Base-by-base conservation (phyloP, 768 basidiomycete species). In the Collybiopsis luxurians region DNA sequence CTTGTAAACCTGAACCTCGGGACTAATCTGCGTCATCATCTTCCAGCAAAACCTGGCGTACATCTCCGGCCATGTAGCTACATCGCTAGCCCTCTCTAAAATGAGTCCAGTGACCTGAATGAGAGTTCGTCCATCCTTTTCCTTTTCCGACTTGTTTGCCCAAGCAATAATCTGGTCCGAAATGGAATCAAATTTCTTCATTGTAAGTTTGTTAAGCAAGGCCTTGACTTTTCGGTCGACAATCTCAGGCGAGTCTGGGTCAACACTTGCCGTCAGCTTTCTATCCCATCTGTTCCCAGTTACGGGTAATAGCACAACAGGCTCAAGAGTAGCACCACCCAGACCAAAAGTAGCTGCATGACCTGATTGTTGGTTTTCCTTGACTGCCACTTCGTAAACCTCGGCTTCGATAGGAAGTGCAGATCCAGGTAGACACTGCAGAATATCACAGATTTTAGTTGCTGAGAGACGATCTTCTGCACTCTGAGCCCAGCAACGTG, bases 11-110 rank as follows among this genome's bases (percentile, higher is more conserved):
- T 89, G 87, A 4, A 98, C 92, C 59, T 89, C 85, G 28, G 86
- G 78, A 56, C 87, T 92, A 69, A 98, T 90, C 68, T 84, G 85
- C 73, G 95, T 92, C 90, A 95, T 92, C 85, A 98, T 90, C 81
- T 94, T 92, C 62, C 92, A 79, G 69, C 95, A 98, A 38, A 99
- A 78, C 30, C 90, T 86, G 28, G 96, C 96, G 70, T 99, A 98
- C 93, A 98, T 98, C 77, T 92, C 90, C 2, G 92, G 95, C 90
- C 92, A 95, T 9, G 87, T 84, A 42, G 92, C 92, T 70, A 97
- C 95, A 70, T 97, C 95, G 6, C 92, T 97, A 10, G 95, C 95
- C 79, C 95, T 97, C 72, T 97, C 96, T 70, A 97, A 98, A 30
- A 98, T 91, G 51, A 97, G 87, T 57, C 89, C 85, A 71, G 97